Percentiles rank a stretch among this genome's conserved stretches.
phyloP scores from a whole-genome alignment of 2,329 filamentous ascomycete species.

The Diaporthe sp. region DNA sequence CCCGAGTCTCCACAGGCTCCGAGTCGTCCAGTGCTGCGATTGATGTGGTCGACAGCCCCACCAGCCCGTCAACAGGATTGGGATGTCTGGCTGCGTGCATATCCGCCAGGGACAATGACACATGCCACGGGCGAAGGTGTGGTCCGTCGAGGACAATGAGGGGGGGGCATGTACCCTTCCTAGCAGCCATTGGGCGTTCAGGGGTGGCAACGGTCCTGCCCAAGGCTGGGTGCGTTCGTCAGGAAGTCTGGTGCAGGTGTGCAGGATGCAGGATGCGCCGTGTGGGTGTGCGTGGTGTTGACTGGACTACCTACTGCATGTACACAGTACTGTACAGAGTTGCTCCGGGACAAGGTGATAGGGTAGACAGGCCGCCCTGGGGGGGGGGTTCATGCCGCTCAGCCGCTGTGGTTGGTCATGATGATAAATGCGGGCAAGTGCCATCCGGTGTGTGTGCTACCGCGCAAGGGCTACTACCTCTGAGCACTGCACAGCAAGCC shows the following conservation, averaged over 20 bases:
- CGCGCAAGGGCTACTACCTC: conserved; percentile 17
- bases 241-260: conserved; percentile 5
- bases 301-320: background rate
- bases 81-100: conserved; percentile 3
- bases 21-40: conserved; percentile 11
- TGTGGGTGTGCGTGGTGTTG: background rate
- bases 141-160: background rate
- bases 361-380: background rate
- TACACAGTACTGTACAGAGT: background rate
- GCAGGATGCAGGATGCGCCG: conserved; percentile 25
- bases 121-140: background rate
- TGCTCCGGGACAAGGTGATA: conserved; percentile 3
- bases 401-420: conserved; percentile 21
- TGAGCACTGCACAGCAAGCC: background rate
- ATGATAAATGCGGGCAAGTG: conserved; percentile 16
- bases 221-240: conserved; percentile 10
- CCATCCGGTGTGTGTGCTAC: background rate
- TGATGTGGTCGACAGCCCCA: conserved; percentile 1
- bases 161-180: background rate
- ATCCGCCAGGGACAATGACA: conserved; percentile 13
- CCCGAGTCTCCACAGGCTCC: conserved; percentile 19
- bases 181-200: background rate
- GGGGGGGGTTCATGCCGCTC: background rate
- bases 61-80: conserved; percentile 14
- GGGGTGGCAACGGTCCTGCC: conserved; percentile 9